These are phyloP conservation scores for Suillus placidus DNA, from an alignment of 768 basidiomycete species.

Conservation along the genomic window DNA sequence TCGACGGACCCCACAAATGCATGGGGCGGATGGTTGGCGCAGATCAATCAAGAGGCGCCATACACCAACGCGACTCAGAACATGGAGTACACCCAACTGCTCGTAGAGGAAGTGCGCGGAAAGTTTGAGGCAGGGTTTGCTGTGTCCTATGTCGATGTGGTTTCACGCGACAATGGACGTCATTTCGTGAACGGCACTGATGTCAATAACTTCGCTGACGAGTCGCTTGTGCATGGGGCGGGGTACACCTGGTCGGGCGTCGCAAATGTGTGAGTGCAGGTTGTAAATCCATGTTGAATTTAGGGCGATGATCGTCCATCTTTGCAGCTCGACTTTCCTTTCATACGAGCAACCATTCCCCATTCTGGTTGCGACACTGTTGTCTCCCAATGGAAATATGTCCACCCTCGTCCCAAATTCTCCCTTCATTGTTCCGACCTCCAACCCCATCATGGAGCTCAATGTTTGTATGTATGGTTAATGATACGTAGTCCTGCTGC, in stretches of 20 bases:
- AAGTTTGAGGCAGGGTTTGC: constrained; percentile 17
- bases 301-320: not conserved
- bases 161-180: constrained; percentile 11
- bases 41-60: constrained; percentile 15
- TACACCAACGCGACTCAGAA: constrained; percentile 18
- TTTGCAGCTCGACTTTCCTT: constrained; percentile 29
- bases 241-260: constrained; percentile 30
- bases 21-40: constrained; percentile 25
- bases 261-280: constrained; percentile 24
- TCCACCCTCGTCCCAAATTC: constrained; percentile 12
- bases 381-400: constrained; percentile 23
- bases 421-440: constrained; percentile 21
- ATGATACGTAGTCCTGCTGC: not conserved
- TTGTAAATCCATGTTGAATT: not conserved
- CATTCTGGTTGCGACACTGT: constrained; percentile 30
- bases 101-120: constrained; percentile 23
- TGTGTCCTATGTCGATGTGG: constrained; percentile 16
- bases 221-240: constrained; percentile 26
- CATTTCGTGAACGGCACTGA: constrained; percentile 27
- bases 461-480: constrained; percentile 17
- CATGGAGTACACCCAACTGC: constrained; percentile 15
- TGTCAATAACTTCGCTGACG: constrained; percentile 13
- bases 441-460: constrained; percentile 30
- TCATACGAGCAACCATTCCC: constrained; percentile 37
- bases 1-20: constrained; percentile 9